phyloP scores from a whole-genome alignment of 345 rosid genomes.

The Linum usitatissimum region DNA sequence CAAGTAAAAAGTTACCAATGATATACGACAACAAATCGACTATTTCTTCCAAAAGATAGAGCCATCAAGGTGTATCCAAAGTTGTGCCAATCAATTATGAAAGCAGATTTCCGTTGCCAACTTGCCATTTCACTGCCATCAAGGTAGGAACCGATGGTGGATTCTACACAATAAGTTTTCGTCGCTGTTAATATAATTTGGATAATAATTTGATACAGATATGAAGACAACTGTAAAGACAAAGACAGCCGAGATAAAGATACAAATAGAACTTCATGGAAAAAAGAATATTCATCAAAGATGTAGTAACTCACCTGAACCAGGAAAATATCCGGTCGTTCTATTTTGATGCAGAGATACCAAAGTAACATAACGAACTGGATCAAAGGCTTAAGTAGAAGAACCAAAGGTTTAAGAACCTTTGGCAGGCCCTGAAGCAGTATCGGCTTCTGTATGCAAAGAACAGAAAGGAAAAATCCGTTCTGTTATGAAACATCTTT shows the following conservation, averaged over 20 bases:
- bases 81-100: conserved; percentile 93
- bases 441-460: conserved; percentile 36
- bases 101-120: conserved; percentile 53
- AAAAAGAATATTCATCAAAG: neutral
- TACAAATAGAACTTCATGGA: neutral
- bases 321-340: conserved; percentile 68
- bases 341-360: conserved; percentile 65
- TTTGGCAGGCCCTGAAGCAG: conserved; percentile 38
- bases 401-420: conserved; percentile 50
- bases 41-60: conserved; percentile 80
- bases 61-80: conserved; percentile 89
- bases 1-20: conserved; percentile 41
- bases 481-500: neutral
- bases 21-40: conserved; percentile 61
- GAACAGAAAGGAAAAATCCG: neutral
- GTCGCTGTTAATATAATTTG: too few relatives aligned
- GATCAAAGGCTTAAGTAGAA: conserved; percentile 64
- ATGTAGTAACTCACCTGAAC: conserved; percentile 61
- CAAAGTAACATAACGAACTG: conserved; percentile 79
- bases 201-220: too few relatives aligned
- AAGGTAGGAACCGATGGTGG: conserved; percentile 95
- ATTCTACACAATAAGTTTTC: conserved; percentile 37
- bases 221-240: too few relatives aligned
- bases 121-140: conserved; percentile 84
- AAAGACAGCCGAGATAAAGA: too few relatives aligned